Evolutionary conservation across 768 basidiomycete genomes (phyloP).

Genomic region (Agaricus bisporus): DNA sequence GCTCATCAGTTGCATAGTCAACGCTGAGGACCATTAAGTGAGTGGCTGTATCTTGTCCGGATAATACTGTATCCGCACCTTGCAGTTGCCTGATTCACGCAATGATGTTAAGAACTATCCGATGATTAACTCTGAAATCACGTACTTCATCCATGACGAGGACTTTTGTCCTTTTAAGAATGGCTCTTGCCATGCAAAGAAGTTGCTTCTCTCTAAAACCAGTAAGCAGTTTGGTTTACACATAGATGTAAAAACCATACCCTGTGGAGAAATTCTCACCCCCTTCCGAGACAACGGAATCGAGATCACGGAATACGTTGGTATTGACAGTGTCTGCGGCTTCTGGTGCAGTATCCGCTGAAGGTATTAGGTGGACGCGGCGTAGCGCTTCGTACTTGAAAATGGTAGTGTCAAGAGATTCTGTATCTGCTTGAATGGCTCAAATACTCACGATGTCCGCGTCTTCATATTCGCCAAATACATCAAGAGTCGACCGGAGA

Average conservation of each 20-base stretch:
- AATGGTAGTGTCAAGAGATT: background rate
- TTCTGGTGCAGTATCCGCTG: conserved; percentile 42
- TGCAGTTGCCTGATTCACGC: conserved; percentile 51
- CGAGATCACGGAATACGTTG: conserved; percentile 74
- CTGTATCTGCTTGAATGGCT: background rate
- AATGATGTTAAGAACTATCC: conserved; percentile 5
- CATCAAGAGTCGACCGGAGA: conserved; percentile 73
- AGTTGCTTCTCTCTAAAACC: conserved; percentile 21
- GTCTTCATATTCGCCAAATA: conserved; percentile 84
- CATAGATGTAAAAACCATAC: conserved; percentile 17
- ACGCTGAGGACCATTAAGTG: conserved; percentile 35
- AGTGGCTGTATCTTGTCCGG: conserved; percentile 1
- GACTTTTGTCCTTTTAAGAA: conserved; percentile 70
- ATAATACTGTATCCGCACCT: conserved; percentile 33
- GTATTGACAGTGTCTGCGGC: conserved; percentile 48
- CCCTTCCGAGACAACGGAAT: conserved; percentile 72
- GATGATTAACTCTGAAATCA: background rate
- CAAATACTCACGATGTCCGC: conserved; percentile 58
- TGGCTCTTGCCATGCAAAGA: conserved; percentile 86
- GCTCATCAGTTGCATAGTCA: conserved; percentile 84
- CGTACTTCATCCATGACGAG: conserved; percentile 81
- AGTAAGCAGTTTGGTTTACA: background rate
- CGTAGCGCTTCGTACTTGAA: conserved; percentile 75
- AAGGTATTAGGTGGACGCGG: conserved; percentile 73
- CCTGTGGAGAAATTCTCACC: conserved; percentile 89